Evolutionary conservation across 768 basidiomycete species (phyloP), one percentile per base, ranked within the genome.

Genomic region (Suillus spraguei): DNA sequence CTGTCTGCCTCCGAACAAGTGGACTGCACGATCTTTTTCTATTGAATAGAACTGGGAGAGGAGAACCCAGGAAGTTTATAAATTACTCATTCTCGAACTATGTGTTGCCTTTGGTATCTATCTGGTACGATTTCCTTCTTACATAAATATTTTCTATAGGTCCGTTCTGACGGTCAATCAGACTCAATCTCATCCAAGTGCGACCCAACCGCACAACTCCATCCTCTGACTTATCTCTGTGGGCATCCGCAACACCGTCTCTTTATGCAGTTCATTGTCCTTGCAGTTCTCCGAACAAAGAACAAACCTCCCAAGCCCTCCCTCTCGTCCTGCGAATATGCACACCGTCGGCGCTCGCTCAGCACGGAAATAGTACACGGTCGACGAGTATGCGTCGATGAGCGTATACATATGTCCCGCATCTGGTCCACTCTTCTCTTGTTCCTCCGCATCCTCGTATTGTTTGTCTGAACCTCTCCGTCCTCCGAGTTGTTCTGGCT

Each of bases 301-400:
- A 14, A 70, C 66, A 47, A 70, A 70, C 55, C 69, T 41, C n/a
- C 69, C 69, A 13, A 70, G 39, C n/a, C 69, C 69, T 3, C 69
- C 69, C 32, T 38, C 36, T 10, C 36, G 11, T 38, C 36, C 36
- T 38, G 36, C 36, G 36, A 10, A 38, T 38, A 38, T 38, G 36
- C 36, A 38, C 36, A 38, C 36, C 10, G 36, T 38, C 11, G 36
- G 36, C 36, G 36, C 10, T 38, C 36, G 36, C 36, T 38, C 10
- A 38, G 36, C 36, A 38, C 36, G 36, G 41, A 42, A 42, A 42
- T 42, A 42, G 17, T 69, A 70, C 8, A 70, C 28, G 3, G 66
- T 64, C 1, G 41, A 33, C 16, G 68, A 63, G 59, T 14, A 39
- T 0, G 69, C 69, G 60, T 70, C 69, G 42, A 70, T 22, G 24